Evolutionary conservation across 2,329 filamentous ascomycete genomes (phyloP).

Genomic region (Hypoxylon sp.): DNA sequence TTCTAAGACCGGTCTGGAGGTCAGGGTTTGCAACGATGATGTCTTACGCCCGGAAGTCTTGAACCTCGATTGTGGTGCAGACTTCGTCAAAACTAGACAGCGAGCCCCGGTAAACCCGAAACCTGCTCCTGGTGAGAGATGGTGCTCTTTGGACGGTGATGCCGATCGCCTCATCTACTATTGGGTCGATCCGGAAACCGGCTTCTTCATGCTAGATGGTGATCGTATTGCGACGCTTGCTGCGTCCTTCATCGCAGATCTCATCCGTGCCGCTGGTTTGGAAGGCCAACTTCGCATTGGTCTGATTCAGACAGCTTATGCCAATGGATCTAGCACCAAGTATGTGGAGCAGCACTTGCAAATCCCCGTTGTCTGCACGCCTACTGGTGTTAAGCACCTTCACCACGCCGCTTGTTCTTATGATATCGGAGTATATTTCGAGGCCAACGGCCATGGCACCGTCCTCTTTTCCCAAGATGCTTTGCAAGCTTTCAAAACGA

Average conservation of each 20-base stretch:
- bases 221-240: slow-evolving; percentile 96
- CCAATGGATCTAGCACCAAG: slow-evolving; percentile 93
- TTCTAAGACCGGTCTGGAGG: slow-evolving; percentile 79
- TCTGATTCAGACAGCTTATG: slow-evolving; percentile 97
- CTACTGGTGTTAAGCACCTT: slow-evolving; percentile 96
- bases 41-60: slow-evolving; percentile 90
- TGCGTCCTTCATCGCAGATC: slow-evolving; percentile 92
- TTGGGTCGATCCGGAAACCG: slow-evolving; percentile 84
- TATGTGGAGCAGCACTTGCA: slow-evolving; percentile 91
- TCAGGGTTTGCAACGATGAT: slow-evolving; percentile 93
- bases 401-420: slow-evolving; percentile 97
- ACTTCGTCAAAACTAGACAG: slow-evolving; percentile 98
- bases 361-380: slow-evolving; percentile 91
- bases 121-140: slow-evolving; percentile 80
- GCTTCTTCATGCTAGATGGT: slow-evolving; percentile 94
- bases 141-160: slow-evolving; percentile 93
- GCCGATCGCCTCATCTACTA: slow-evolving; percentile 97
- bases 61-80: slow-evolving; percentile 94
- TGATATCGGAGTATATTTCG: slow-evolving; percentile 97
- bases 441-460: slow-evolving; percentile 98
- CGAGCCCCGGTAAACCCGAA: slow-evolving; percentile 87
- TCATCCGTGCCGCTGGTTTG: slow-evolving; percentile 84
- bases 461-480: slow-evolving; percentile 93
- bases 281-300: slow-evolving; percentile 87
- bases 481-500: slow-evolving; percentile 81